A percentile compares a stretch with the other conserved stretches of the same genome.
Evolutionary conservation across 1,284 basidiomycete species (phyloP).

Genomic region (Malassezia restricta): DNA sequence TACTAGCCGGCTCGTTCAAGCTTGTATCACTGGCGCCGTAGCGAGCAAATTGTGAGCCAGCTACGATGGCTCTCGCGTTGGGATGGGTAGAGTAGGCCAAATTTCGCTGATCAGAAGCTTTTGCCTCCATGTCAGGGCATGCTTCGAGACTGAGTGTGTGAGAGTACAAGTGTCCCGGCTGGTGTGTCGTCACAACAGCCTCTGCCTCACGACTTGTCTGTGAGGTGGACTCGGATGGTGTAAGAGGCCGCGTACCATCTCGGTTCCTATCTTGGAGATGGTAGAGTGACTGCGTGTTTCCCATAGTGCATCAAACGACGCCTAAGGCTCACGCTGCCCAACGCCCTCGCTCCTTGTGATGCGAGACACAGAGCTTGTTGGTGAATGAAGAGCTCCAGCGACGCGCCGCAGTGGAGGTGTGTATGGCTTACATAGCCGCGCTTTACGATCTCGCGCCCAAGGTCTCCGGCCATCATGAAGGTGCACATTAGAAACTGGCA

Average conservation of each 20-base stretch:
- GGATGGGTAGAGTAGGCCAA: neutral
- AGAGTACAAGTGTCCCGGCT: slow-evolving; percentile 13
- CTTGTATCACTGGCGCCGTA: slow-evolving; percentile 2
- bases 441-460: neutral
- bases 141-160: slow-evolving; percentile 5
- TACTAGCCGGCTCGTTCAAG: neutral
- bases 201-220: neutral
- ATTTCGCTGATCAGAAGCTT: neutral
- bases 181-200: slow-evolving; percentile 7
- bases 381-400: no score
- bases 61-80: neutral
- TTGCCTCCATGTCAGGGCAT: neutral
- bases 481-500: slow-evolving; percentile 40
- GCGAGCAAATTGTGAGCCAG: neutral
- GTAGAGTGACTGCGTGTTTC: slow-evolving; percentile 11
- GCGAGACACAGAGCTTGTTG: no score
- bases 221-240: neutral
- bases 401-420: neutral
- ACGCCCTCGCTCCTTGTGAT: no score
- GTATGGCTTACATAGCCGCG: neutral
- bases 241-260: no score
- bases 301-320: slow-evolving; percentile 1
- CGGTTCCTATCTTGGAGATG: neutral
- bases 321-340: no score
- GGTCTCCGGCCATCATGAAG: slow-evolving; percentile 27